Percentiles rank a stretch among this genome's conserved stretches.
Conservation (phyloP, 2,329 filamentous ascomycete genomes). For the Colletotrichum cereale region DNA sequence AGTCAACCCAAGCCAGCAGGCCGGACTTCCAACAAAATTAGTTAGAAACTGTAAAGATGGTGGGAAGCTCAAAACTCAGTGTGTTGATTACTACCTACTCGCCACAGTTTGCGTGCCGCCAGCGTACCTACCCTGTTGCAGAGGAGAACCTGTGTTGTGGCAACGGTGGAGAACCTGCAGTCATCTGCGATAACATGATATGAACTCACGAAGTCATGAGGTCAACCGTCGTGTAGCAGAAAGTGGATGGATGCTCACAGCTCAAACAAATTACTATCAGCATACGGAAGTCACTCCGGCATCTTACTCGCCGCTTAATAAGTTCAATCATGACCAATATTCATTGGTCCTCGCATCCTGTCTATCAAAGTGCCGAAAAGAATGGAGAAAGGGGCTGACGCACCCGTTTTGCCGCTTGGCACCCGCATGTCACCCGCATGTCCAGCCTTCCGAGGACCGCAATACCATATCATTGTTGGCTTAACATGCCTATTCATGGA, state of each 20-base stretch:
- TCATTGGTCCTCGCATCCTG: background rate
- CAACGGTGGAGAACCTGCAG: conserved; percentile 9
- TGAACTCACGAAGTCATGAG: background rate
- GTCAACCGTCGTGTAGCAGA: conserved; percentile 2
- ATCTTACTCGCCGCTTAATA: background rate
- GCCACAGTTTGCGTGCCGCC: background rate
- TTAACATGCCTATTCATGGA: background rate
- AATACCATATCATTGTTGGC: background rate
- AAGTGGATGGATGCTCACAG: conserved; percentile 6
- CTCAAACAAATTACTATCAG: background rate
- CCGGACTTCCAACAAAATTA: conserved; percentile 5
- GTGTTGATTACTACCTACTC: background rate
- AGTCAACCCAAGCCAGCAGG: conserved; percentile 12
- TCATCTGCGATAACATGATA: background rate
- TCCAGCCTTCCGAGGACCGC: conserved; percentile 2
- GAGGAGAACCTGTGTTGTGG: conserved; percentile 12
- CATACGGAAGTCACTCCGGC: background rate
- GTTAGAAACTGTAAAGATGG: background rate
- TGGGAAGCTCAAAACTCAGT: background rate
- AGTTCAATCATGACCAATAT: background rate
- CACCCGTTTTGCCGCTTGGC: conserved; percentile 5
- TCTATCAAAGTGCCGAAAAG: background rate
- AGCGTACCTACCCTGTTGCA: background rate
- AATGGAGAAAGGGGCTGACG: conserved; percentile 19
- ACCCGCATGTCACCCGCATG: background rate